A percentile compares a stretch with the other conserved stretches of the same genome.
Conservation (phyloP, 2,329 filamentous ascomycete genomes). For the Botryotinia calthae region DNA sequence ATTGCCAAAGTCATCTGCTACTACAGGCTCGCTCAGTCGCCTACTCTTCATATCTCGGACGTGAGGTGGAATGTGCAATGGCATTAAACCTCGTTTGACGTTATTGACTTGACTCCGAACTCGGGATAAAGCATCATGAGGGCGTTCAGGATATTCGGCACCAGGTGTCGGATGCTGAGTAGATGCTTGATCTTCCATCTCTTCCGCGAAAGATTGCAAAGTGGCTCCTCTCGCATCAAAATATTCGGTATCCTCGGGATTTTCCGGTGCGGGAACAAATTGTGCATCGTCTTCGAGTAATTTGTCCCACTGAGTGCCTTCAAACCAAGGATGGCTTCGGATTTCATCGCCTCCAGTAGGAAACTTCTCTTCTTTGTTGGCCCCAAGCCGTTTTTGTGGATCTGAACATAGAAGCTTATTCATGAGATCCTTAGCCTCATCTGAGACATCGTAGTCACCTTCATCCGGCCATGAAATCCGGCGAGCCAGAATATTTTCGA, state of each 20-base stretch:
- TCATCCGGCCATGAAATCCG: slow-evolving; percentile 92
- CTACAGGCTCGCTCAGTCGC: slow-evolving; percentile 84
- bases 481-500: slow-evolving; percentile 90
- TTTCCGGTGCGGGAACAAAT: slow-evolving; percentile 88
- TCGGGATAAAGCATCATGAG: slow-evolving; percentile 89
- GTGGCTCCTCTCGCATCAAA: slow-evolving; percentile 92
- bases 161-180: slow-evolving; percentile 68
- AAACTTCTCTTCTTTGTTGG: slow-evolving; percentile 81
- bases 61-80: slow-evolving; percentile 92
- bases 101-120: slow-evolving; percentile 84
- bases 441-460: slow-evolving; percentile 73
- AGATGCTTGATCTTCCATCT: slow-evolving; percentile 85
- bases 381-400: slow-evolving; percentile 76
- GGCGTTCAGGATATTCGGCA: slow-evolving; percentile 80
- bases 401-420: slow-evolving; percentile 87
- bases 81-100: slow-evolving; percentile 89
- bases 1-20: slow-evolving; percentile 88
- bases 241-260: slow-evolving; percentile 97
- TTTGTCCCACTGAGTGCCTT: slow-evolving; percentile 82
- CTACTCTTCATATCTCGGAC: slow-evolving; percentile 87
- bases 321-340: slow-evolving; percentile 84
- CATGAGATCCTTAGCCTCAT: slow-evolving; percentile 90
- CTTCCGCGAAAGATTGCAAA: slow-evolving; percentile 86
- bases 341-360: slow-evolving; percentile 87
- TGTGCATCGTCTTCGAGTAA: slow-evolving; percentile 93